Conservation (phyloP, 1,284 basidiomycete genomes). For the Vanrija sp. region DNA sequence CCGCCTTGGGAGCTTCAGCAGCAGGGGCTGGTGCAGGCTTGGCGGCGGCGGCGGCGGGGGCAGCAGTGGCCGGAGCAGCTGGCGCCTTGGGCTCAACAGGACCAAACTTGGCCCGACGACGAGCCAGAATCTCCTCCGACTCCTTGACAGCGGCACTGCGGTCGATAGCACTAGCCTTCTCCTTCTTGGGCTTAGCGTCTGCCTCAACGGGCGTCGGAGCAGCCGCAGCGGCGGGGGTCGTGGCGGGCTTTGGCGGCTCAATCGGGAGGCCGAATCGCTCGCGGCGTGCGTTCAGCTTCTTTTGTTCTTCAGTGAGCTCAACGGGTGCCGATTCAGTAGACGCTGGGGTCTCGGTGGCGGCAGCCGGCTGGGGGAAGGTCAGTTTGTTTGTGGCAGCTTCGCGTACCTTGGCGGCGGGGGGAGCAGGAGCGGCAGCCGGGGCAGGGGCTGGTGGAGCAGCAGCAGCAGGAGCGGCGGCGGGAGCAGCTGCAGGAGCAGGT, state of each 20-base stretch:
- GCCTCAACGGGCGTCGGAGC: slow-evolving; percentile 7
- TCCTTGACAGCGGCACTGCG: slow-evolving; percentile 26
- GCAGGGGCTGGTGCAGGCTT: slow-evolving; percentile 5
- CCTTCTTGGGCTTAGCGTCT: slow-evolving; percentile 4
- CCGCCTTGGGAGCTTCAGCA: slow-evolving; percentile 7
- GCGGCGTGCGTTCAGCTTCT: slow-evolving; percentile 43
- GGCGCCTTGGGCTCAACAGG: slow-evolving; percentile 32
- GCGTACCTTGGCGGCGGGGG: not conserved
- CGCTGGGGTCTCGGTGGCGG: not conserved
- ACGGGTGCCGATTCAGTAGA: slow-evolving; percentile 5
- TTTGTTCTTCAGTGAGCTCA: slow-evolving; percentile 39
- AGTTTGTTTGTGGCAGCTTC: not conserved
- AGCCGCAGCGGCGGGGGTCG: slow-evolving; percentile 6
- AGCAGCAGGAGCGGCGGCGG: not conserved
- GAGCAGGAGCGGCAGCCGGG: not conserved
- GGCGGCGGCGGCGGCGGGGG: slow-evolving; percentile 7
- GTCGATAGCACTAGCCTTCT: slow-evolving; percentile 34
- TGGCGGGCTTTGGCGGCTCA: slow-evolving; percentile 21
- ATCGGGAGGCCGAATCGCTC: slow-evolving; percentile 46
- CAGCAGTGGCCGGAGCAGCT: slow-evolving; percentile 12
- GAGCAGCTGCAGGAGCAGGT: not conserved
- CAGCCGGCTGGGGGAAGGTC: not conserved
- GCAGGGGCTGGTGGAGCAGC: not conserved
- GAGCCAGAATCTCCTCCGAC: slow-evolving; percentile 39
- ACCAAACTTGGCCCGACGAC: slow-evolving; percentile 45